These are phyloP conservation scores for Calophaca sinica DNA, from an alignment of 306 rosid genomes.

Conservation along the genomic window DNA sequence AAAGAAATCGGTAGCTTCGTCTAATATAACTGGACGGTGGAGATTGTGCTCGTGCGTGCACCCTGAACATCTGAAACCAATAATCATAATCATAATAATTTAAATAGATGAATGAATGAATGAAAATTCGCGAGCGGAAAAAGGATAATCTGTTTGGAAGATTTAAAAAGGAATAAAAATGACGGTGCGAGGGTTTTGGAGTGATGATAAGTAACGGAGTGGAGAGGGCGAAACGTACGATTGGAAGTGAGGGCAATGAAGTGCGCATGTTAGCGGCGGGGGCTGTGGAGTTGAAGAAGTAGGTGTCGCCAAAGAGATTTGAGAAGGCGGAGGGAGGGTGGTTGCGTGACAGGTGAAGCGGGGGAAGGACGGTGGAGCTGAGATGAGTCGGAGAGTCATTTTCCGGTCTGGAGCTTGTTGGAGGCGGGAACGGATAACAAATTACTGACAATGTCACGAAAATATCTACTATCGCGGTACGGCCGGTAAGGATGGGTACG, in stretches of 20 bases:
- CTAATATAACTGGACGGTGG: constrained; percentile 80
- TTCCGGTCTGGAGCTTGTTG: not conserved
- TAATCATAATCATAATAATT: not conserved
- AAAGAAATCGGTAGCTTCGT: constrained; percentile 81
- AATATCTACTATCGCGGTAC: not conserved
- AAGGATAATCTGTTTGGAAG: not conserved
- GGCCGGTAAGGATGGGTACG: too few species aligned
- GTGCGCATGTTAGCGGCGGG: constrained; percentile 70
- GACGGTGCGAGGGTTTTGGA: too few species aligned
- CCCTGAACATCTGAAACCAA: constrained; percentile 78
- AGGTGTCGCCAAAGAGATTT: constrained; percentile 47
- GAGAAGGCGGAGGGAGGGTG: constrained; percentile 47
- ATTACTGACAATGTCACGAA: not conserved
- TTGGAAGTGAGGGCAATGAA: constrained; percentile 86
- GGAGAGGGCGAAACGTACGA: constrained; percentile 58
- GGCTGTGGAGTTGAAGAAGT: constrained; percentile 53
- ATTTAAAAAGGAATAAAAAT: not conserved
- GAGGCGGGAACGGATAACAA: constrained; percentile 70
- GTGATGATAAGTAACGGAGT: not conserved
- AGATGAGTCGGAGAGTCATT: constrained; percentile 61
- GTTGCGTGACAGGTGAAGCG: constrained; percentile 64
- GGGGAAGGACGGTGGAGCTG: constrained; percentile 57
- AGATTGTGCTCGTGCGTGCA: constrained; percentile 88
- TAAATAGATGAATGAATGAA: not conserved
- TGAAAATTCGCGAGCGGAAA: not conserved